Evolutionary conservation across 2,329 filamentous ascomycete genomes (phyloP).

Genomic region (Curvularia eragrostidis): DNA sequence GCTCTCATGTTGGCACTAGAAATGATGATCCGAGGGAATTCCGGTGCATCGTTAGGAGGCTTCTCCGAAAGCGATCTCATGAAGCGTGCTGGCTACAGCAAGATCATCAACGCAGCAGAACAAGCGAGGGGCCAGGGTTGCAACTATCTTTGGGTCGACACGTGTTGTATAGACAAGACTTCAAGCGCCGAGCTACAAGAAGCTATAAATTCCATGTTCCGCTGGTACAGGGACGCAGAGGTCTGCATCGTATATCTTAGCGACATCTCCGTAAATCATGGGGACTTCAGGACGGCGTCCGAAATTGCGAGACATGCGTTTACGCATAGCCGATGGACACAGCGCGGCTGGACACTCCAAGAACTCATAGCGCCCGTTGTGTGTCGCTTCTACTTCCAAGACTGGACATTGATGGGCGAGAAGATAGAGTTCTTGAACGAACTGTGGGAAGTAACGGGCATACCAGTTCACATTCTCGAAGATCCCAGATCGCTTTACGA

Average conservation of each 20-base stretch:
- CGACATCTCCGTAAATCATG: slow-evolving; percentile 20
- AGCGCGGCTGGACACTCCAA: slow-evolving; percentile 41
- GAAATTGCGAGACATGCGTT: slow-evolving; percentile 27
- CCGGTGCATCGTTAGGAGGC: slow-evolving; percentile 10
- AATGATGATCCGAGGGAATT: slow-evolving; percentile 27
- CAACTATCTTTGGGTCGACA: slow-evolving; percentile 36
- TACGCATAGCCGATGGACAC: slow-evolving; percentile 31
- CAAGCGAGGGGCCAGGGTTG: slow-evolving; percentile 20
- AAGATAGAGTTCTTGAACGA: slow-evolving; percentile 35
- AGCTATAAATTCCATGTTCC: slow-evolving; percentile 39
- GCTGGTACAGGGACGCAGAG: slow-evolving; percentile 30
- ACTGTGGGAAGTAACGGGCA: slow-evolving; percentile 34
- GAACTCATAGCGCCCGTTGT: slow-evolving; percentile 35
- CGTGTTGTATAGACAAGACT: slow-evolving; percentile 36
- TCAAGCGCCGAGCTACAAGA: slow-evolving; percentile 33
- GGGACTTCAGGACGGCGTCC: slow-evolving; percentile 17
- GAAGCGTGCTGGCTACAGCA: slow-evolving; percentile 26
- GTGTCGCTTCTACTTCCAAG: slow-evolving; percentile 35
- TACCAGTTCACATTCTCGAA: slow-evolving; percentile 32
- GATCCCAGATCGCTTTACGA: slow-evolving; percentile 24
- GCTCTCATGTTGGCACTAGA: slow-evolving; percentile 29
- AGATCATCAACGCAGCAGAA: slow-evolving; percentile 26
- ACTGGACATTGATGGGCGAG: slow-evolving; percentile 37
- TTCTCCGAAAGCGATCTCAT: slow-evolving; percentile 25
- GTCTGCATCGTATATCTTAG: slow-evolving; percentile 32